Conservation (phyloP, 139 green algal genomes). For the Zygnema circumcarinatum region DNA sequence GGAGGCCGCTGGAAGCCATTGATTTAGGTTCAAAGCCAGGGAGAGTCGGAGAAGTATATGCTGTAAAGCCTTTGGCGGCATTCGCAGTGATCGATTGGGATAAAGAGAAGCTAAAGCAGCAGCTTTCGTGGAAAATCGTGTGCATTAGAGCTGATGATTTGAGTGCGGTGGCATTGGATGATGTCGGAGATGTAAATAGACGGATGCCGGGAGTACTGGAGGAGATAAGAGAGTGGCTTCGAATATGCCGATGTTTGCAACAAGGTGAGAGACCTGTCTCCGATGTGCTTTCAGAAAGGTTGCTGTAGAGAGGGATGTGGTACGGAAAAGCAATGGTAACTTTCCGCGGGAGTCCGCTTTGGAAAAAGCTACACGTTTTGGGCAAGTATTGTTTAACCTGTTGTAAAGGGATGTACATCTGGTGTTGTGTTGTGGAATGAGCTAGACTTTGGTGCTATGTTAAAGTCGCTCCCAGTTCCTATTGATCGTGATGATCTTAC, state of each 20-base stretch:
- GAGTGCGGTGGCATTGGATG: not conserved
- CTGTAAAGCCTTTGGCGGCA: slow-evolving; percentile 22
- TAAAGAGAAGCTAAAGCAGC: not conserved
- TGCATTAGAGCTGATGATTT: not conserved
- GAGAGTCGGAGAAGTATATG: slow-evolving; percentile 18
- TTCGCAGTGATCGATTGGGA: slow-evolving; percentile 19
- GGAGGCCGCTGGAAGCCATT: slow-evolving; percentile 25
- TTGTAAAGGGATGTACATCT: no score
- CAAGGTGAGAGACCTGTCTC: no score
- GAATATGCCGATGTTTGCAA: slow-evolving; percentile 4
- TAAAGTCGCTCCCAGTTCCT: no score
- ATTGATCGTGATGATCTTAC: no score
- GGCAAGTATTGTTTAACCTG: no score
- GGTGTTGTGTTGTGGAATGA: no score
- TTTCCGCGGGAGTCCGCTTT: no score
- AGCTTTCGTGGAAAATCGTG: slow-evolving; percentile 35
- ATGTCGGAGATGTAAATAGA: slow-evolving; percentile 34
- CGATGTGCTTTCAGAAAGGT: no score
- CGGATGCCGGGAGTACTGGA: slow-evolving; percentile 16
- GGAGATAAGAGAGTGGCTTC: slow-evolving; percentile 37
- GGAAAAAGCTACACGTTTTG: no score
- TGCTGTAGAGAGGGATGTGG: no score
- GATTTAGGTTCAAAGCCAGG: slow-evolving; percentile 13
- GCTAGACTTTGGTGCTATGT: no score
- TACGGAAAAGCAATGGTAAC: no score